Conservation (phyloP, 2,329 filamentous ascomycete species). For the Chrysoporthe austroafricana region DNA sequence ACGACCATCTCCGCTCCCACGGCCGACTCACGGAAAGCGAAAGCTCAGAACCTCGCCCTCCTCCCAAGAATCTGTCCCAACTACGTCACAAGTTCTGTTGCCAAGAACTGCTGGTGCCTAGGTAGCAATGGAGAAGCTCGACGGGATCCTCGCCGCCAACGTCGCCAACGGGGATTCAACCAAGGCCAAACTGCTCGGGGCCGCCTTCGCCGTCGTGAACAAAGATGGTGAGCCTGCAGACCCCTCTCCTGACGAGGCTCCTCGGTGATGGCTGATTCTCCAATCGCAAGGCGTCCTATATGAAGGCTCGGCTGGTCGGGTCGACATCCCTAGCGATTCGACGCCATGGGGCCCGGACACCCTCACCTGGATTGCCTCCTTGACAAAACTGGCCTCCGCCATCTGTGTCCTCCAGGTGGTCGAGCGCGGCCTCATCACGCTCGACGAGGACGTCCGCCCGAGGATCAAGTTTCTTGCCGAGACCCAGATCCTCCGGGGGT, state of each 20-base stretch:
- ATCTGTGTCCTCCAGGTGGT: constrained; percentile 46
- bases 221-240: constrained; percentile 31
- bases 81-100: too few relatives aligned
- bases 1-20: too few relatives aligned
- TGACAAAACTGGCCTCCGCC: constrained; percentile 48
- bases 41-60: too few relatives aligned
- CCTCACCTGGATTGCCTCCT: constrained; percentile 39
- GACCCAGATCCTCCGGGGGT: constrained; percentile 49
- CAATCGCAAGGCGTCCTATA: constrained; percentile 39
- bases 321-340: constrained; percentile 37
- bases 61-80: too few relatives aligned
- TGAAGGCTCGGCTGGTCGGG: constrained; percentile 42
- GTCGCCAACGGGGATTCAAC: constrained; percentile 33
- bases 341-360: constrained; percentile 38
- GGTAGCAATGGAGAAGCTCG: constrained; percentile 29
- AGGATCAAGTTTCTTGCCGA: constrained; percentile 48
- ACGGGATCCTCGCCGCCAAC: constrained; percentile 33
- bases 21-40: too few relatives aligned
- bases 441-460: constrained; percentile 43
- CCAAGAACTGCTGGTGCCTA: too few relatives aligned
- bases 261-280: not conserved
- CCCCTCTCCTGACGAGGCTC: not conserved
- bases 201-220: constrained; percentile 35
- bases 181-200: constrained; percentile 38
- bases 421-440: constrained; percentile 38